These are phyloP conservation scores for Amoebophrya sp. DNA, from an alignment of 169 alveolate species.

Conservation along the genomic window DNA sequence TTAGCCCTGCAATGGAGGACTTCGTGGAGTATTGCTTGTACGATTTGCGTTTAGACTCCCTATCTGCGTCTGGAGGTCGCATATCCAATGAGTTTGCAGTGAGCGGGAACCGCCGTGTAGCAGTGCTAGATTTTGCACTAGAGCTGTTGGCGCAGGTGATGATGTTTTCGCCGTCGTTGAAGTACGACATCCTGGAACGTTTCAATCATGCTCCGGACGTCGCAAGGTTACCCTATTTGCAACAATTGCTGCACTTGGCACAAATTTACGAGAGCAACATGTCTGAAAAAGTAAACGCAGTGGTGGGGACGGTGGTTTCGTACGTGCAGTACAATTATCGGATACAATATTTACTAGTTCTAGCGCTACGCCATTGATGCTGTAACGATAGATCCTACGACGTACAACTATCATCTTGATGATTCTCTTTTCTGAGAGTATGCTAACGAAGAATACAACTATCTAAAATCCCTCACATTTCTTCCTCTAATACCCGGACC, in stretches of 20 bases:
- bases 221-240: not conserved
- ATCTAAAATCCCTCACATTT: too few relatives aligned
- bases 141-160: not conserved
- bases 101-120: not conserved
- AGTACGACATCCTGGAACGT: not conserved
- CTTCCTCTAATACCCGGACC: not conserved
- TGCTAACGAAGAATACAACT: too few relatives aligned
- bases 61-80: not conserved
- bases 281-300: too few relatives aligned
- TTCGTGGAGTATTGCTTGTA: not conserved
- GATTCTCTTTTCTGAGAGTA: too few relatives aligned
- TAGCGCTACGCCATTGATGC: too few relatives aligned
- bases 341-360: too few relatives aligned
- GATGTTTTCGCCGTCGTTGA: not conserved
- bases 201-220: not conserved
- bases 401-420: too few relatives aligned
- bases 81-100: not conserved
- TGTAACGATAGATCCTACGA: too few relatives aligned
- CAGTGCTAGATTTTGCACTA: not conserved
- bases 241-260: not conserved
- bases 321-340: too few relatives aligned
- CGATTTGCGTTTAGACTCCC: not conserved
- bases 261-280: too few relatives aligned
- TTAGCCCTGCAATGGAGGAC: not conserved
- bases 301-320: too few relatives aligned